Conservation (phyloP, 2,329 filamentous ascomycete species). For the Aspergillus sp. region DNA sequence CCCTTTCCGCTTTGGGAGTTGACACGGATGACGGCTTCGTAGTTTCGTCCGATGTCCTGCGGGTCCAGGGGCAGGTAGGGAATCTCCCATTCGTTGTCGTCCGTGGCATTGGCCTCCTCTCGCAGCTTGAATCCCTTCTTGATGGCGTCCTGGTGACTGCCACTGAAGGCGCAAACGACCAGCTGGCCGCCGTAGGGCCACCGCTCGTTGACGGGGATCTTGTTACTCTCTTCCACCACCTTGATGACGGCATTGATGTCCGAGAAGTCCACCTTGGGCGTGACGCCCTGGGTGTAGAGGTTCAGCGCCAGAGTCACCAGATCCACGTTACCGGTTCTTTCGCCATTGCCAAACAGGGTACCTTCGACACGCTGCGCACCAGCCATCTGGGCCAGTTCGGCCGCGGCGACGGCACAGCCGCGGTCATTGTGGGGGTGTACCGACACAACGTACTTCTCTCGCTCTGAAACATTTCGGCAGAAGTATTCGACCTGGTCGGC, state of each 20-base stretch:
- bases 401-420: conserved; percentile 83
- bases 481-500: conserved; percentile 98
- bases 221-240: conserved; percentile 87
- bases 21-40: conserved; percentile 96
- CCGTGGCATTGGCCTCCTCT: conserved; percentile 56
- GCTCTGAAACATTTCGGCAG: conserved; percentile 77
- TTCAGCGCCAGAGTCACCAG: conserved; percentile 90
- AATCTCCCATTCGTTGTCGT: conserved; percentile 74
- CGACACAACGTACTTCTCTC: conserved; percentile 84
- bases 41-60: conserved; percentile 90
- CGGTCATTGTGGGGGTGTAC: conserved; percentile 95
- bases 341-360: conserved; percentile 90
- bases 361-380: conserved; percentile 93
- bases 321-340: conserved; percentile 94
- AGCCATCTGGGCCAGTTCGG: conserved; percentile 93
- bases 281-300: conserved; percentile 89
- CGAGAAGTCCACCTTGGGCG: conserved; percentile 85
- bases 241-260: conserved; percentile 84
- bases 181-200: conserved; percentile 89
- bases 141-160: conserved; percentile 93
- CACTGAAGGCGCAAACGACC: conserved; percentile 89
- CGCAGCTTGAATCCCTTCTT: conserved; percentile 78
- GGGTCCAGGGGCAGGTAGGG: conserved; percentile 94
- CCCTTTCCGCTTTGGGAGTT: conserved; percentile 97
- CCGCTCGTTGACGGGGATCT: conserved; percentile 87